Base-by-base conservation (phyloP, 306 rosid species). In the Begonia masoniana region DNA sequence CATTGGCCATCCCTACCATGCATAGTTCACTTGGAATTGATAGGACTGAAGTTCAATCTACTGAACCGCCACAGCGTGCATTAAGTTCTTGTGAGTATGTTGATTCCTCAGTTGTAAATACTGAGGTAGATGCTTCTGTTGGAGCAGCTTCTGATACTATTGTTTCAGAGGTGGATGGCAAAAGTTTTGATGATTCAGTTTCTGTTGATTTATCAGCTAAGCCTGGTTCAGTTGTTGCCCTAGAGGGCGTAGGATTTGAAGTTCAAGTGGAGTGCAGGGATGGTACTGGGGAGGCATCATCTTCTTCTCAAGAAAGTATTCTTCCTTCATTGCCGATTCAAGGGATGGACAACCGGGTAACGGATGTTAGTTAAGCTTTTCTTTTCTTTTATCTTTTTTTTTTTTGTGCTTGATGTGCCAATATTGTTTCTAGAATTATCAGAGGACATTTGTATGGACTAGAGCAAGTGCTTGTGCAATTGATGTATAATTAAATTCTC, bases 261-360 rank as follows among this genome's bases (percentile, higher is more conserved):
- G 65, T 51, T 61, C 58, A 62, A 68, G 51, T 53, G 66, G 71
- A 63, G 60, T 52, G 69, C 13, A 68, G 57, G 23, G 50, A n/a
- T 55, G 49, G 36, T 11, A 31, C 39, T 0, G 78, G 36, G 56
- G 71, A 71, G 21, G 69, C 45, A 4, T 41, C 57, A 13, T n/a
- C 57, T 17, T 52, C 49, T 58, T 12, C 57, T 45, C 58, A 0
- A 43, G 66, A 54, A 61, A 67, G 61, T 67, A 62, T 47, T 53
- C 60, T 71, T 60, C 60, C 60, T 52, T 51, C 59, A 54, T 75
- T 63, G 69, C 65, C 62, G 74, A 57, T 51, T 68, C 82, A 61
- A 69, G 64, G 76, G 57, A 69, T 78, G 70, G 96, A 79, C 71
- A 84, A 81, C 78, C 89, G 81, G 91, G 94, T 87, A 81, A 78